phyloP scores from a whole-genome alignment of 192 early-diverging fungal genomes.

The Endogone sp. region DNA sequence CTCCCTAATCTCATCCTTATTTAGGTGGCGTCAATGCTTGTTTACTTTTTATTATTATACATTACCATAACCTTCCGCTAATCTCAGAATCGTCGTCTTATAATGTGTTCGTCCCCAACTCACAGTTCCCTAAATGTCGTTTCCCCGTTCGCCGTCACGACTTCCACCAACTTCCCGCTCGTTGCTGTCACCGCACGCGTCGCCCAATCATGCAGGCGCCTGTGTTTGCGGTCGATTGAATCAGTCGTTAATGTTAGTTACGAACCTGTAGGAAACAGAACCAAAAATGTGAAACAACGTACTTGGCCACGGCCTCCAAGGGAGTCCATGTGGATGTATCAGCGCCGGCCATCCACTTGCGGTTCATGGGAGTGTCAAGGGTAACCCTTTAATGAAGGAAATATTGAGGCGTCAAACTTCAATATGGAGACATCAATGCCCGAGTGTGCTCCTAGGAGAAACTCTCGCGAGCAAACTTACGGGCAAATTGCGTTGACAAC shows the following conservation, averaged over 20 bases:
- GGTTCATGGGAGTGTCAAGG: slow-evolving; percentile 90
- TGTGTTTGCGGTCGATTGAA: slow-evolving; percentile 8
- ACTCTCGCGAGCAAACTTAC: slow-evolving; percentile 33
- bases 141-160: slow-evolving; percentile 52
- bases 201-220: slow-evolving; percentile 56
- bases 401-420: no score
- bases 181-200: slow-evolving; percentile 34
- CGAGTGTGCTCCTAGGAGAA: no score
- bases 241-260: background rate
- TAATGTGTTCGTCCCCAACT: background rate
- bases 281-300: slow-evolving; percentile 17
- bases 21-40: no score
- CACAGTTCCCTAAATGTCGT: slow-evolving; percentile 54
- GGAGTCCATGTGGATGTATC: slow-evolving; percentile 87
- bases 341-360: slow-evolving; percentile 72
- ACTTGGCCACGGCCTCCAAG: slow-evolving; percentile 63
- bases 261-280: background rate
- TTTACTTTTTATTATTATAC: no score
- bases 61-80: no score
- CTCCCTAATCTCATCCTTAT: no score
- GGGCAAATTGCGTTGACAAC: slow-evolving; percentile 69
- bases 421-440: no score
- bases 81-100: background rate
- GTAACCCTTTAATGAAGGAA: slow-evolving; percentile 61
- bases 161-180: slow-evolving; percentile 59